Evolutionary conservation across 2,329 filamentous ascomycete genomes (phyloP).

Genomic region (Curvularia sp.): DNA sequence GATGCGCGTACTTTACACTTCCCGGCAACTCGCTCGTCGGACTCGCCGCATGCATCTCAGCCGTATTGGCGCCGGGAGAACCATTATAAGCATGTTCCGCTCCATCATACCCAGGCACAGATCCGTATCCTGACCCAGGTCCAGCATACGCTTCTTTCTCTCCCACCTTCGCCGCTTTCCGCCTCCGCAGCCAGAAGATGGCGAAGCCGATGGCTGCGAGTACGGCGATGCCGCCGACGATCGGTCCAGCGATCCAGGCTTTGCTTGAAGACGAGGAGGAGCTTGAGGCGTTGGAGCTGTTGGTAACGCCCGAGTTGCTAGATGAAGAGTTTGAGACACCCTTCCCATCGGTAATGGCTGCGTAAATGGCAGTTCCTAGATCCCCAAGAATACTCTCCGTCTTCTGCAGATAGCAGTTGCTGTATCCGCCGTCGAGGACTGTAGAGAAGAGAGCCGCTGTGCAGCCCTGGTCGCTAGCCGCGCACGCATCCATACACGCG

Average conservation of each 20-base stretch:
- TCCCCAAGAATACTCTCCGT: conserved; percentile 32
- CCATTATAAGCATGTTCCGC: background rate
- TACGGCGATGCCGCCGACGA: conserved; percentile 29
- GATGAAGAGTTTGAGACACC: conserved; percentile 12
- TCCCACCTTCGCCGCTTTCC: conserved; percentile 3
- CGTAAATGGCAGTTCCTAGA: conserved; percentile 30
- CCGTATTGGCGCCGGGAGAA: background rate
- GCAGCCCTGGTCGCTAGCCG: conserved; percentile 30
- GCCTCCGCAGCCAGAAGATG: conserved; percentile 27
- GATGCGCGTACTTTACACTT: conserved; percentile 29
- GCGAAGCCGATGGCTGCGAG: conserved; percentile 27
- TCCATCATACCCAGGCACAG: conserved; percentile 15
- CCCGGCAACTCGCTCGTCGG: conserved; percentile 25
- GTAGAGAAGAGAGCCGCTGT: conserved; percentile 40
- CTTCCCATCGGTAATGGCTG: conserved; percentile 21
- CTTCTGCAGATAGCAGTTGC: conserved; percentile 47
- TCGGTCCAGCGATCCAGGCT: conserved; percentile 42
- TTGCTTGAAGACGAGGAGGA: conserved; percentile 14
- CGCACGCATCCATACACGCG: conserved; percentile 41
- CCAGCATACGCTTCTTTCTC: background rate
- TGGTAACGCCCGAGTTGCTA: background rate
- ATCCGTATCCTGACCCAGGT: background rate
- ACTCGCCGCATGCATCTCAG: conserved; percentile 14
- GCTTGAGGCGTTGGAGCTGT: background rate
- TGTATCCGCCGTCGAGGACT: conserved; percentile 30